Base-by-base conservation (phyloP, 345 rosid species). In the Salix caprea region DNA sequence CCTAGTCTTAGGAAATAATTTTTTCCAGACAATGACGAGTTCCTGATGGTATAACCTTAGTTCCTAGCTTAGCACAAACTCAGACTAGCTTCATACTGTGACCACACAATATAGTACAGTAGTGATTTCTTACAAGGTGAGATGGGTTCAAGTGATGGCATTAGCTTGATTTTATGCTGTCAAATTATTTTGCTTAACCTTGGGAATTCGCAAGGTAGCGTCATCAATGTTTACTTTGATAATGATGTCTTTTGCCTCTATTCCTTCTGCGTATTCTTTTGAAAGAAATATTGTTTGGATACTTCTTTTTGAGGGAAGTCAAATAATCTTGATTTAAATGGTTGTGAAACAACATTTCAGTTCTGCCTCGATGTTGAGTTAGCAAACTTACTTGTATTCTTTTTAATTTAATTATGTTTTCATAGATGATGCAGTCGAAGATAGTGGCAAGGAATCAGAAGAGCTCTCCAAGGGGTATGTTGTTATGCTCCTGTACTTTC, bases 381-480 rank as follows among this genome's bases (percentile, higher is more conserved):
- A 15, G 68, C 65, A 71, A 72, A 0, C 5, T 13, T 44, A 37
- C 64, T 11, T n/a, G 19, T 24, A 12, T 26, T 42, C 67, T 30
- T 24, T 52, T 19, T 71, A 19, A 70, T 65, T 26, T 73, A 67
- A 23, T 44, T 73, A 10, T 62, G 26, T 77, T 79, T 72, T 69
- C 72, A 65, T 70, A 77, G 85, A 77, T 23, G 84, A 32, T 75
- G 66, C 58, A 24, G 79, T 69, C 75, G 85, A 84, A 72, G 89
- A 84, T 78, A 81, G 50, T 23, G 82, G 71, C 70, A 75, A 78
- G 74, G 91, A 85, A 58, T 84, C 93, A 2, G 89, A 90, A 67
- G 97, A 89, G 77, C 87, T 87, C 48, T 84, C 91, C 56, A 80
- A 69, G 37, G 72, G 86, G 98, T 90, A 79, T 71, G 77, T 30